A percentile compares a stretch with the other conserved stretches of the same genome.
These are phyloP conservation scores for Phialemonium atrogriseum DNA, from an alignment of 2,329 filamentous ascomycete species.

Conservation along the genomic window DNA sequence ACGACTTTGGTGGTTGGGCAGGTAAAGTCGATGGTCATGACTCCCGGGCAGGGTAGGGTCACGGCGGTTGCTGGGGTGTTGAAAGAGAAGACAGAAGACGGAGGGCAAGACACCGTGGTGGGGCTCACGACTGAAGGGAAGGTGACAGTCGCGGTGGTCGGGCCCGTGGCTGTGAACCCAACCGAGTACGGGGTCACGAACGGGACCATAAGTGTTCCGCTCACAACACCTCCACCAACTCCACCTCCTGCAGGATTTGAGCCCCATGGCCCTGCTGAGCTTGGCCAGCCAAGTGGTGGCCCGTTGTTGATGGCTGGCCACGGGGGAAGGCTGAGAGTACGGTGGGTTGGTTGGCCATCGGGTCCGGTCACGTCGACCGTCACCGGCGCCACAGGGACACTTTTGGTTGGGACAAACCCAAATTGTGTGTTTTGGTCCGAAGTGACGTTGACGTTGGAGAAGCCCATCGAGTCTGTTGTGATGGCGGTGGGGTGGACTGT, in stretches of 20 bases:
- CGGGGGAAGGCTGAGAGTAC: neutral
- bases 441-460: neutral
- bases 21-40: neutral
- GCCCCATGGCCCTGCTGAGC: too few species aligned
- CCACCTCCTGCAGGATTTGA: neutral
- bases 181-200: neutral
- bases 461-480: neutral
- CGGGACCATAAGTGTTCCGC: neutral
- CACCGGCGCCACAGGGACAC: neutral
- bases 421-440: neutral
- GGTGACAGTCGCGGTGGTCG: neutral
- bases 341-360: neutral
- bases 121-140: neutral
- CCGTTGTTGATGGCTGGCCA: neutral
- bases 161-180: neutral
- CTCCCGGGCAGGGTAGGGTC: neutral
- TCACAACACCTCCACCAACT: neutral
- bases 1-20: neutral
- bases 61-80: neutral
- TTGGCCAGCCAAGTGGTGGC: too few species aligned
- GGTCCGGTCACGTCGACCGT: neutral
- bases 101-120: neutral
- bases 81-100: neutral
- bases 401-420: neutral
- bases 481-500: neutral